These are phyloP conservation scores for Teratosphaeria pseudoeucalypti DNA, from an alignment of 2,329 filamentous ascomycete genomes.

Conservation along the genomic window DNA sequence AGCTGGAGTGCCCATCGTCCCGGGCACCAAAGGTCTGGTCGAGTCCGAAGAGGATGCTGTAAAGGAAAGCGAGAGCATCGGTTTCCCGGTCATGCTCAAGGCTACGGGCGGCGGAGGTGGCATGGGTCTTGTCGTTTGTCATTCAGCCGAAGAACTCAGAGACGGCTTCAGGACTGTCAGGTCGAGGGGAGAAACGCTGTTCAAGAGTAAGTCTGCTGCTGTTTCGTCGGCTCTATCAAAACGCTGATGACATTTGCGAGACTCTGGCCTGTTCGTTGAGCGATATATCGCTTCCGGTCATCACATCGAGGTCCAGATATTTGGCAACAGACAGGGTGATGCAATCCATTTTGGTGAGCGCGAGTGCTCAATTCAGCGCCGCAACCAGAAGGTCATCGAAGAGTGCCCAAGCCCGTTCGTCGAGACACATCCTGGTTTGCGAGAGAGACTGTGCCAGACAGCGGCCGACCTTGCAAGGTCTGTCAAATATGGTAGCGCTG, in stretches of 20 bases:
- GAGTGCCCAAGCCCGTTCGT: conserved; percentile 72
- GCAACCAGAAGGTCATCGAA: conserved; percentile 86
- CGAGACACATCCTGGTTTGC: conserved; percentile 42
- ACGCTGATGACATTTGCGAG: conserved; percentile 1
- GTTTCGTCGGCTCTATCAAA: no score
- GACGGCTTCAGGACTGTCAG: conserved; percentile 51
- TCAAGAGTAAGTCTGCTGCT: conserved; percentile 45
- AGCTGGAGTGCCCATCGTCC: conserved; percentile 46
- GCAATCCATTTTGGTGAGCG: conserved; percentile 78
- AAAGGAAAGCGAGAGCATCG: conserved; percentile 33
- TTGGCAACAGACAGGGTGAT: conserved; percentile 70
- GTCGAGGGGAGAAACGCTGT: conserved; percentile 65
- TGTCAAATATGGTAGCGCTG: conserved; percentile 66
- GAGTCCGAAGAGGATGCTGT: conserved; percentile 39
- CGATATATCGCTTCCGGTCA: conserved; percentile 68
- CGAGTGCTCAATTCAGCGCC: conserved; percentile 76
- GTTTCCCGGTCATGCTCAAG: conserved; percentile 52
- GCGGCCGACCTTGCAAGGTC: conserved; percentile 57
- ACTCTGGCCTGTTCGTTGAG: conserved; percentile 76
- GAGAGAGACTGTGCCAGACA: conserved; percentile 50
- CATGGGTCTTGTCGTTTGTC: conserved; percentile 73
- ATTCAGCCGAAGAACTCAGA: conserved; percentile 57
- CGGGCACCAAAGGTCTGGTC: conserved; percentile 42
- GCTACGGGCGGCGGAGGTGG: conserved; percentile 53
- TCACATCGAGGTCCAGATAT: conserved; percentile 85